Evolutionary conservation across 2,329 filamentous ascomycete genomes (phyloP).

Genomic region (Orbilia quercus): DNA sequence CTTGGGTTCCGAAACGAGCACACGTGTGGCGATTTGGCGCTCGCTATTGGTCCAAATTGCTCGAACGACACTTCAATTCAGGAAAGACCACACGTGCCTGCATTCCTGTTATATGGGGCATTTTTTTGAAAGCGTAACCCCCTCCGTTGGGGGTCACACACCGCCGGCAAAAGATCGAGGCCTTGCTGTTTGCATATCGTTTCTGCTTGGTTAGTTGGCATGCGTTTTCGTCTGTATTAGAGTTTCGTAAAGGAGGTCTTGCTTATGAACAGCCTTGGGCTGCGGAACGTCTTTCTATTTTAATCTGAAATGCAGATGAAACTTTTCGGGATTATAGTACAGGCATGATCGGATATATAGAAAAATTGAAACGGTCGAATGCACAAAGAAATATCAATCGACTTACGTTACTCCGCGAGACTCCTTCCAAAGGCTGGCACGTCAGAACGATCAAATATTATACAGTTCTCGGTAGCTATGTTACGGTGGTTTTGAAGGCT

Average conservation of each 20-base stretch:
- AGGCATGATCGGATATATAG: conserved; percentile 13
- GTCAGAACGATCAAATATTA: conserved; percentile 19
- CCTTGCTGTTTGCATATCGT: conserved; percentile 2
- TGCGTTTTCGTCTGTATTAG: conserved; percentile 20
- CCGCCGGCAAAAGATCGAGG: conserved; percentile 30
- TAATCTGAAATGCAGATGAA: conserved; percentile 40
- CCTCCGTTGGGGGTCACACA: conserved; percentile 44
- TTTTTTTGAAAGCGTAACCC: background rate
- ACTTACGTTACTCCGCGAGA: conserved; percentile 42
- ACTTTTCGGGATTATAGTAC: conserved; percentile 38
- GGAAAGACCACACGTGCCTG: conserved; percentile 55
- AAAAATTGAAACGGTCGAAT: conserved; percentile 5
- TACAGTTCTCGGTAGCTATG: conserved; percentile 33
- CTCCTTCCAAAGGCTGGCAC: conserved; percentile 34
- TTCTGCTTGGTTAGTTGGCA: conserved; percentile 4
- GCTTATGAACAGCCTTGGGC: conserved; percentile 12
- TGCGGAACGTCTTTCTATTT: conserved; percentile 38
- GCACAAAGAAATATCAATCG: conserved; percentile 30
- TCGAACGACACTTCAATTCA: conserved; percentile 40
- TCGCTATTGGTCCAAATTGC: conserved; percentile 48
- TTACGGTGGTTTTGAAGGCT: conserved; percentile 2
- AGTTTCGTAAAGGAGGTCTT: background rate
- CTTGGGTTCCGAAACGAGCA: conserved; percentile 40
- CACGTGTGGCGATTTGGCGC: conserved; percentile 49
- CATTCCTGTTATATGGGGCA: conserved; percentile 47